Evolutionary conservation across 2,329 filamentous ascomycete genomes (phyloP), one percentile per base, ranked within the genome.

Genomic region (Diaporthe destruens): DNA sequence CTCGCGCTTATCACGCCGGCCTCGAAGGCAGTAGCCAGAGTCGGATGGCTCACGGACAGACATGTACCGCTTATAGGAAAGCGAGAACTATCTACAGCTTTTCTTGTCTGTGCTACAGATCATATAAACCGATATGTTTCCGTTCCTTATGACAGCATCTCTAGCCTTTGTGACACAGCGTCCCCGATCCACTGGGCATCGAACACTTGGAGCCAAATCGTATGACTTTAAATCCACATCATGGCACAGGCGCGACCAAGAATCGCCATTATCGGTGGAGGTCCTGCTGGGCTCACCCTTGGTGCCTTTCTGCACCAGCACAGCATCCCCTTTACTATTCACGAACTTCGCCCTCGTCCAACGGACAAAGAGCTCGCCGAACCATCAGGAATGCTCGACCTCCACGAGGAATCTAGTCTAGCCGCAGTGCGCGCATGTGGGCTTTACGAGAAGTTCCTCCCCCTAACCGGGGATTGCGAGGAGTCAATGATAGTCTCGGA

Each of bases 241-340:
- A 55, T 67, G 70, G 16, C 61, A 29, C 42, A 44, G 34, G 12
- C 16, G 14, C 66, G 69, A 36, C 67, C 76, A 39, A 73, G 74
- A 39, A 85, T 87, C 36, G 84, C 84, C 67, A 85, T 87, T 54
- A 74, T 87, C 39, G 85, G 85, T 68, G 84, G 77, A 14, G 85
- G 85, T 14, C 85, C 85, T 0, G 80, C 80, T 1, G 87, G 87
- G 36, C 81, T 89, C 0, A 85, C 85, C 0, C 81, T 89, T 6
- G 86, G 81, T 32, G 79, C 80, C 29, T 80, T 88, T 16, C 83
- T 89, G 6, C 81, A 86, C 72, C 77, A 80, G 65, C 76, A 80
- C 47, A 73, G 76, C 66, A 77, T 84, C 53, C 78, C 77, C 3
- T 80, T 79, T 67, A 81, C 77, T 4, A 76, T 85, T 57, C 83